These are phyloP conservation scores for Onygena corvina DNA, from an alignment of 2,329 filamentous ascomycete genomes.

Conservation along the genomic window DNA sequence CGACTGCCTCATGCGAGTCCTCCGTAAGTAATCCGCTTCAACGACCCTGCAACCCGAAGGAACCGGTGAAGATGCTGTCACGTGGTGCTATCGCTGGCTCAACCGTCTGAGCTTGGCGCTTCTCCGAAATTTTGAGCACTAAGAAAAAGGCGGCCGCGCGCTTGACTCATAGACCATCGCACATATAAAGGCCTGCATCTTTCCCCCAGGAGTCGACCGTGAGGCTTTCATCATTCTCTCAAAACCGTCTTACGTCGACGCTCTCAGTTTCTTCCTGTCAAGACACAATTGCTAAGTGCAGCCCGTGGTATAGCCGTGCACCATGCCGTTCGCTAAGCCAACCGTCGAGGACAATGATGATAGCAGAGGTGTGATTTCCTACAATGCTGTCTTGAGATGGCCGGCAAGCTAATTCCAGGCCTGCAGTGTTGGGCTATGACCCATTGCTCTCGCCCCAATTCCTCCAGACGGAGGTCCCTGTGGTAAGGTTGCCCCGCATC, in stretches of 20 bases:
- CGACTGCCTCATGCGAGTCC: too few relatives aligned
- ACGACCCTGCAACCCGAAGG: too few relatives aligned
- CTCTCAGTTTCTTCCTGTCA: background rate
- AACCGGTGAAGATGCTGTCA: too few relatives aligned
- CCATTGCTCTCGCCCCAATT: slow-evolving; percentile 81
- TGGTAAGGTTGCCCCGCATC: slow-evolving; percentile 29
- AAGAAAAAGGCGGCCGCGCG: too few relatives aligned
- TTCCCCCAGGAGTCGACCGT: background rate
- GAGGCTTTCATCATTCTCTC: background rate
- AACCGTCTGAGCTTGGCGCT: too few relatives aligned
- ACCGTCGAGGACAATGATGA: slow-evolving; percentile 34
- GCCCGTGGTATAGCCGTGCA: slow-evolving; percentile 5
- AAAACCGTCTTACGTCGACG: background rate
- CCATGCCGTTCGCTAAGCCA: slow-evolving; percentile 32
- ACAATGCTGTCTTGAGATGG: background rate
- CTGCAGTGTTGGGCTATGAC: slow-evolving; percentile 78
- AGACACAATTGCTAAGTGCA: background rate
- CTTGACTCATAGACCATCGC: too few relatives aligned
- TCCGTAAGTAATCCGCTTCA: too few relatives aligned
- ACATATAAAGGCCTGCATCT: too few relatives aligned
- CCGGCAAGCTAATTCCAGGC: background rate
- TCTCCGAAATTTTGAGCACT: too few relatives aligned
- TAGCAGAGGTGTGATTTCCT: slow-evolving; percentile 30
- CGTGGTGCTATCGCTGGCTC: too few relatives aligned
- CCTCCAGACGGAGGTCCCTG: slow-evolving; percentile 73